Conservation (phyloP, 2,329 filamentous ascomycete species). For the Exophiala xenobiotica region DNA sequence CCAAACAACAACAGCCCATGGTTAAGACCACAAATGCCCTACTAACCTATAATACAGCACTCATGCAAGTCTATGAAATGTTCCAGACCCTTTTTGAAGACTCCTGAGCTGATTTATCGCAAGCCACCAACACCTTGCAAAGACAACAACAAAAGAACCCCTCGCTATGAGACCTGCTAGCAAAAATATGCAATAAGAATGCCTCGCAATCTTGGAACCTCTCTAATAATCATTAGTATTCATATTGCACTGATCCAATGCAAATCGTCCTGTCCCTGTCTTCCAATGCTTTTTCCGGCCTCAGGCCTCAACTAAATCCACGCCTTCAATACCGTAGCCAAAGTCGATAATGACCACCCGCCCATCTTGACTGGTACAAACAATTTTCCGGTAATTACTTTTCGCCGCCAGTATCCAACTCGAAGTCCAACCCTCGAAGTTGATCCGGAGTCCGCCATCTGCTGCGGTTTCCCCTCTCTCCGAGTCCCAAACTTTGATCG, state of each 20-base stretch:
- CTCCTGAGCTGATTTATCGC: neutral
- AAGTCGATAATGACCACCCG: conserved; percentile 94
- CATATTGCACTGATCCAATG: conserved; percentile 13
- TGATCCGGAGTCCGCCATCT: conserved; percentile 72
- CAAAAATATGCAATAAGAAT: neutral
- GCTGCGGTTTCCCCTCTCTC: conserved; percentile 77
- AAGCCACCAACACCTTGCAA: conserved; percentile 19
- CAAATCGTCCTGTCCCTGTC: conserved; percentile 7
- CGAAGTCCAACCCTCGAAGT: conserved; percentile 91
- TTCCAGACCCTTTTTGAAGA: neutral
- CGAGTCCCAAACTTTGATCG: conserved; percentile 93
- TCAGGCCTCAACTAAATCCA: conserved; percentile 50
- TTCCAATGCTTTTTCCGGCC: neutral
- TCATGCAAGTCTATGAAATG: neutral
- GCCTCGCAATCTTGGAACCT: conserved; percentile 2
- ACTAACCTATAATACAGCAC: too few species aligned
- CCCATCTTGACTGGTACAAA: conserved; percentile 91
- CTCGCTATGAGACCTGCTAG: neutral
- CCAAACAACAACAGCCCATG: neutral
- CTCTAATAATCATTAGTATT: conserved; percentile 15
- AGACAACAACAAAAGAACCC: conserved; percentile 1
- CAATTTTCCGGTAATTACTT: conserved; percentile 89
- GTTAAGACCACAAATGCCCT: neutral
- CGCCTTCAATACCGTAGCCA: conserved; percentile 59
- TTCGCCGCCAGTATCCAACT: conserved; percentile 97